Base-by-base conservation (phyloP, 1,284 basidiomycete species). In the Apiotrichum brassicae region DNA sequence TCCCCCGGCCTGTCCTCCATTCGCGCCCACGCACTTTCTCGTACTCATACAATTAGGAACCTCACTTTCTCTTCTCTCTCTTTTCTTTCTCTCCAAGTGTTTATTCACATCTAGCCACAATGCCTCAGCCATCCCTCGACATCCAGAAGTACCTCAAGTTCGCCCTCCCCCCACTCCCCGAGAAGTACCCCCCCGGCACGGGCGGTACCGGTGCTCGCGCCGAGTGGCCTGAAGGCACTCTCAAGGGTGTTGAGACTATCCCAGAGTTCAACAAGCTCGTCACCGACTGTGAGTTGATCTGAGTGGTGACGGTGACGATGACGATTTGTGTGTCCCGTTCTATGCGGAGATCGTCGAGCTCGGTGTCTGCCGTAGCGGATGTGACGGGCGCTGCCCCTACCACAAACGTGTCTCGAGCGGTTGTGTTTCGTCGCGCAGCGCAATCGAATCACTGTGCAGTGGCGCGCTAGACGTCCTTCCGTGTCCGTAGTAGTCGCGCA, bases 81-180 rank as follows among this genome's bases (percentile, higher is more conserved):
- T 24, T 22, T n/a, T 33, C 32, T 33, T 18, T 34, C 22, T n/a
- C 8, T 22, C 23, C n/a, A n/a, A n/a, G n/a, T n/a, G n/a, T n/a
- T 34, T 23, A 42, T 30, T 16, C 39, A 30, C 34, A 26, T 24
- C 19, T 26, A 49, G 14, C 36, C 54, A 61, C 36, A 25, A 75
- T 75, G 73, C 73, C 73, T 37, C 73, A 75, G 57, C 70, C 72
- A 26, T 60, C 70, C 6, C 54, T 75, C 54, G 59, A 69, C 42
- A 58, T 75, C 45, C 53, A 61, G 38, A 66, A 71, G 49, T 75
- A 73, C 61, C 59, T 74, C 49, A 41, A 58, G 34, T 58, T 60
- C 22, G 59, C 58, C 33, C 65, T 70, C 28, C 70, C 63, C 25
- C 53, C 49, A 32, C 54, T 69, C 48, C 50, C 56, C 45, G 73